Conservation (phyloP, 345 rosid species). For the Lenwebbia sp. region DNA sequence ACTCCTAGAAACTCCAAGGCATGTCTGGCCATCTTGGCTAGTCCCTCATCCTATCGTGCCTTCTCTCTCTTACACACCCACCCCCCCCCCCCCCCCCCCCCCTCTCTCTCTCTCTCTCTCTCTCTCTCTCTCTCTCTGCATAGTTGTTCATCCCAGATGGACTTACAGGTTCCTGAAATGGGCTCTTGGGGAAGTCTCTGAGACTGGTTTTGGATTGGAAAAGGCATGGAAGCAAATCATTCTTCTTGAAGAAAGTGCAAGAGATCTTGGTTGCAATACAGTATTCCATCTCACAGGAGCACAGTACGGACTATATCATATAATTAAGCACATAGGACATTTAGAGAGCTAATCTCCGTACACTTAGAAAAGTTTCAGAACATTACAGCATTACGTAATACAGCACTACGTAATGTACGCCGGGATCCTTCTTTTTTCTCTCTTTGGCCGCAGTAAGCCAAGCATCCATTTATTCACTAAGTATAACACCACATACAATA, state of each 20-base stretch:
- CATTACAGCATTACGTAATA: neutral
- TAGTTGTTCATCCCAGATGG: neutral
- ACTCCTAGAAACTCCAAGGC: neutral
- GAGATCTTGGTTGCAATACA: neutral
- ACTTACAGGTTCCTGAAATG: neutral
- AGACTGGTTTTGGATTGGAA: neutral
- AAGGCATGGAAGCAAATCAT: neutral
- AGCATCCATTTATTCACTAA: neutral
- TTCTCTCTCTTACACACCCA: no score
- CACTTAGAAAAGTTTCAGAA: neutral
- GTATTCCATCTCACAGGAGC: neutral
- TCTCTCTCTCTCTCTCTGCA: neutral
- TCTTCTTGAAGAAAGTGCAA: neutral
- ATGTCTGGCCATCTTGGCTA: neutral
- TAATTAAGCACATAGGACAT: neutral
- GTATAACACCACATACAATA: neutral
- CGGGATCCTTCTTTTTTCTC: neutral
- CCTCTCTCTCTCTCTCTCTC: no score
- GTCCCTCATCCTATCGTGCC: neutral
- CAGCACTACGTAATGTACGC: neutral
- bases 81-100: no score
- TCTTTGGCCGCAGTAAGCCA: neutral
- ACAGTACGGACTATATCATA: neutral
- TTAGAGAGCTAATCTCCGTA: neutral
- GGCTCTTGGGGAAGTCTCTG: neutral